Percentiles rank a stretch among this genome's conserved stretches.
Conservation (phyloP, 1,284 basidiomycete genomes). For the Agroathelia rolfsii region DNA sequence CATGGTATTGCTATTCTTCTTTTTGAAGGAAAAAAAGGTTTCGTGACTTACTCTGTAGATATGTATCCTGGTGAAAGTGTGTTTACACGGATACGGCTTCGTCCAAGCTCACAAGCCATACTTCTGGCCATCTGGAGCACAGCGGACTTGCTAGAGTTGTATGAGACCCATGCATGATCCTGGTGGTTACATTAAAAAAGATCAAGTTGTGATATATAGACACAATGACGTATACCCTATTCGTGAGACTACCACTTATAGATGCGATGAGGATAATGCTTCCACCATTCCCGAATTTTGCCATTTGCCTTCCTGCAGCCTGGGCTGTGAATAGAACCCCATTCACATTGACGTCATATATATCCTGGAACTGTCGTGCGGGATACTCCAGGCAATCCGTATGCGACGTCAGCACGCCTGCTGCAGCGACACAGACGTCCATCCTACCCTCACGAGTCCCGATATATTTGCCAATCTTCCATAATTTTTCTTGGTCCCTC, state of each 20-base stretch:
- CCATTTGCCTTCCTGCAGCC: conserved; percentile 72
- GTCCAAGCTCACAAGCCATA: conserved; percentile 77
- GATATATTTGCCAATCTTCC: conserved; percentile 46
- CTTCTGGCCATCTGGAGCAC: conserved; percentile 77
- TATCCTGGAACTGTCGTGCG: conserved; percentile 59
- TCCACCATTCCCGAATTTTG: conserved; percentile 56
- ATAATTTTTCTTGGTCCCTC: conserved; percentile 47
- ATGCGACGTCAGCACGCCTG: conserved; percentile 60
- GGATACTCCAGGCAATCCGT: conserved; percentile 65
- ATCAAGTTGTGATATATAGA: conserved; percentile 10
- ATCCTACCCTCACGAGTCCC: conserved; percentile 55
- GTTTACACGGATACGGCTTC: conserved; percentile 63
- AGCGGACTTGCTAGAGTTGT: conserved; percentile 76
- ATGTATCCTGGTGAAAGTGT: conserved; percentile 71
- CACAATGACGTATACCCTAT: conserved; percentile 50
- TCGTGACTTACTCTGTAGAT: conserved; percentile 48
- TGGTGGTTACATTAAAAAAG: conserved; percentile 15
- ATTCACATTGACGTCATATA: conserved; percentile 58
- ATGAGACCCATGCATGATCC: conserved; percentile 70
- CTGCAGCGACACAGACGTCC: conserved; percentile 70
- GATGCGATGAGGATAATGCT: conserved; percentile 80
- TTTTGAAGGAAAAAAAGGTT: too few relatives aligned
- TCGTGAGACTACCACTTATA: conserved; percentile 81
- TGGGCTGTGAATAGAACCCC: conserved; percentile 75
- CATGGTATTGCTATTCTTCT: conserved; percentile 2